A percentile compares a stretch with the other conserved stretches of the same genome.
These are phyloP conservation scores for Spatholobus suberectus DNA, from an alignment of 306 rosid species.

Conservation along the genomic window DNA sequence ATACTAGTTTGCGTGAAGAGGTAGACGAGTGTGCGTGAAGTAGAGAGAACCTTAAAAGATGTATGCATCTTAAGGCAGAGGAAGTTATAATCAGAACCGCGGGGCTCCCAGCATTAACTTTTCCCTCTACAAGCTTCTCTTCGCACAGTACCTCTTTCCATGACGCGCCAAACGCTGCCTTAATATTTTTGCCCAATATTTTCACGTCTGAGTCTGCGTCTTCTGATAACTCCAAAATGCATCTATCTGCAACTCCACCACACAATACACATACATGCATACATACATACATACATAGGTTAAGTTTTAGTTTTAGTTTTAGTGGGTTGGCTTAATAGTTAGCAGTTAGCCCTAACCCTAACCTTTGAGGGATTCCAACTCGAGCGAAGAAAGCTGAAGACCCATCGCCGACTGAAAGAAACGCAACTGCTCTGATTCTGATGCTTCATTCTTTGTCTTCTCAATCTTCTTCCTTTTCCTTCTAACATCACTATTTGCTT, in stretches of 20 bases:
- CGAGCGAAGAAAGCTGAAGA: constrained; percentile 74
- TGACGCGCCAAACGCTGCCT: constrained; percentile 68
- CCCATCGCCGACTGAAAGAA: constrained; percentile 66
- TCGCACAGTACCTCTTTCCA: constrained; percentile 78
- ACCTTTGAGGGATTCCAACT: constrained; percentile 68
- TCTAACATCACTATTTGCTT: not conserved
- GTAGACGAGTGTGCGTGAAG: too few relatives aligned
- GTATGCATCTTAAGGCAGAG: constrained; percentile 80
- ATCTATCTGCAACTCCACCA: too few relatives aligned
- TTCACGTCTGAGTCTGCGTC: constrained; percentile 49
- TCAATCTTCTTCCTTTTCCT: constrained; percentile 14
- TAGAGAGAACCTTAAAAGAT: constrained; percentile 61
- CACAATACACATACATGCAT: too few relatives aligned
- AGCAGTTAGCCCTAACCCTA: too few relatives aligned
- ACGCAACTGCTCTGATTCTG: constrained; percentile 49
- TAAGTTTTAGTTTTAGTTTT: too few relatives aligned
- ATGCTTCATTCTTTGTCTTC: not conserved
- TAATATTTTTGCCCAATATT: constrained; percentile 53
- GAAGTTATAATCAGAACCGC: constrained; percentile 65
- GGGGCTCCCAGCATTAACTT: constrained; percentile 70
- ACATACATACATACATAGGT: too few relatives aligned
- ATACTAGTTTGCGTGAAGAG: not conserved
- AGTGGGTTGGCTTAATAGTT: too few relatives aligned
- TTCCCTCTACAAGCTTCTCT: constrained; percentile 43
- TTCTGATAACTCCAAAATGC: constrained; percentile 48